Base-by-base conservation (phyloP, 768 basidiomycete species). In the Russula foetens region DNA sequence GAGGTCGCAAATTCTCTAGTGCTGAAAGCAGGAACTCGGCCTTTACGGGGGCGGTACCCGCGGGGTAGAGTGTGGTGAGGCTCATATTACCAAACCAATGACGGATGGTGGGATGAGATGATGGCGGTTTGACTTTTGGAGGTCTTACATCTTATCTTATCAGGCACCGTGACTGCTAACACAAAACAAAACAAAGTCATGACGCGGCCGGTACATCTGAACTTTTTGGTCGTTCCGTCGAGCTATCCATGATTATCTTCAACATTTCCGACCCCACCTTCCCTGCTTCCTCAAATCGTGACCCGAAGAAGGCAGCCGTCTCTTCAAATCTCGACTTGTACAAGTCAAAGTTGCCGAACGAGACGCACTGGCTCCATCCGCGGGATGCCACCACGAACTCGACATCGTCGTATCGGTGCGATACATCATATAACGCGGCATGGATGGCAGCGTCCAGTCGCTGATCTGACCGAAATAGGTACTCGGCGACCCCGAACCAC, bases 401-500 rank as follows among this genome's bases (percentile, higher is more conserved):
- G 21, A 94, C 77, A 71, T 99, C 96, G 65, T 99, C 90, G 0
- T 85, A 80, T 8, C 95, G 78, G 69, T 95, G 89, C 69, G 88
- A 83, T 4, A 81, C 81, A 67, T 96, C 90, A 60, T 82, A 73
- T 35, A 94, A 69, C 0, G 87, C 90, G 0, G 92, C 87, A 45
- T 84, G 75, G 47, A 98, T 79, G 0, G 95, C 88, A 1, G 78
- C 73, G 56, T 84, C 78, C 19, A 97, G 75, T 3, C 88, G 77
- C 0, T 74, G 67, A 1, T 78, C 76, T 0, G 84, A 85, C 46
- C 89, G 80, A 76, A 98, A 99, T 12, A 99, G 81, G 72, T 95
- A 90, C 72, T 98, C 97, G 12, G 96, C 92, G 14, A 98, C 93
- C 31, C 96, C 96, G 53, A 99, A 87, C 86, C 96, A 98, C 63